phyloP scores from a whole-genome alignment of 2,329 filamentous ascomycete genomes.

The Graphium sp. region DNA sequence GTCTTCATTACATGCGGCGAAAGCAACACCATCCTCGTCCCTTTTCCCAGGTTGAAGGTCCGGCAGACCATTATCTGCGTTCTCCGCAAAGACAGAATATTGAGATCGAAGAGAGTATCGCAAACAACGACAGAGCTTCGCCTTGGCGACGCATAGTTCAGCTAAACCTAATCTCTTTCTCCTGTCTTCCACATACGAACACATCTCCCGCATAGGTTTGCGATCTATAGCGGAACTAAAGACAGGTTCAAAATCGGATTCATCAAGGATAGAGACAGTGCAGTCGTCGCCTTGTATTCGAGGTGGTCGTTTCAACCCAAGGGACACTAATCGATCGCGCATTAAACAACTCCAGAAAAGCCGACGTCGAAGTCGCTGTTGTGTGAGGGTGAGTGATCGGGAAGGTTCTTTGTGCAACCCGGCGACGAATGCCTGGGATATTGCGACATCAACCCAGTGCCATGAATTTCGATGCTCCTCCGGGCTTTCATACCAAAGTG shows the following conservation, averaged over 20 bases:
- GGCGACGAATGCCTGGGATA: conserved; percentile 50
- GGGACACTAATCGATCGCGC: conserved; percentile 47
- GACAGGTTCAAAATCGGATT: conserved; percentile 46
- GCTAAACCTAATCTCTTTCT: conserved; percentile 32
- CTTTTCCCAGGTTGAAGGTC: too few relatives aligned
- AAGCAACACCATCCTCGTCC: too few relatives aligned
- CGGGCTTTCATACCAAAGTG: conserved; percentile 53
- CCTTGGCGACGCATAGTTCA: conserved; percentile 48
- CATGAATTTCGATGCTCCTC: conserved; percentile 57
- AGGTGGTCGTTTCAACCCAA: conserved; percentile 51
- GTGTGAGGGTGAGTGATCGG: conserved; percentile 36
- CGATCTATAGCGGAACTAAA: conserved; percentile 14
- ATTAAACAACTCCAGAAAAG: conserved; percentile 60
- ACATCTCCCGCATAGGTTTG: conserved; percentile 1
- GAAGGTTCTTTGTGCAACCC: conserved; percentile 51
- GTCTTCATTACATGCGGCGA: too few relatives aligned
- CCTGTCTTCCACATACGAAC: conserved; percentile 1
- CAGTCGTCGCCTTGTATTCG: conserved; percentile 51
- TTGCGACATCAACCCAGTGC: conserved; percentile 56
- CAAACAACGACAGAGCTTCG: conserved; percentile 47
- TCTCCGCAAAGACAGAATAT: too few relatives aligned
- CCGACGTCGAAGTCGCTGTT: conserved; percentile 46
- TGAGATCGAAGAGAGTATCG: conserved; percentile 49
- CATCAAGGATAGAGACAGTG: conserved; percentile 47
- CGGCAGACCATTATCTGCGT: too few relatives aligned